Percentiles rank a stretch among this genome's conserved stretches.
Conservation (phyloP, 139 green algal species). For the Pycnococcus provasolii region DNA sequence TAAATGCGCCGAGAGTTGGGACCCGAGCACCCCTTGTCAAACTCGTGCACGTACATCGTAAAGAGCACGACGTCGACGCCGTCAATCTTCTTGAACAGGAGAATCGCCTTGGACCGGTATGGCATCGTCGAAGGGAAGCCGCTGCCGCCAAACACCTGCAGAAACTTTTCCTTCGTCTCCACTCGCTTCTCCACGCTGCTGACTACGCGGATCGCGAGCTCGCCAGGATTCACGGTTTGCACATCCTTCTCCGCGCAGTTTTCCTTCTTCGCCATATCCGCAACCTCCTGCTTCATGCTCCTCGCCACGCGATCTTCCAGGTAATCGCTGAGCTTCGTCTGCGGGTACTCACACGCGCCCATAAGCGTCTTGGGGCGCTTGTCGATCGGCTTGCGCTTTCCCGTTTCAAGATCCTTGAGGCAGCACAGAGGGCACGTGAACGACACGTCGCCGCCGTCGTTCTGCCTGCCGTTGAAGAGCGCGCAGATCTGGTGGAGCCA, state of each 20-base stretch:
- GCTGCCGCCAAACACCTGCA: constrained; percentile 54
- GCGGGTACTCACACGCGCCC: constrained; percentile 70
- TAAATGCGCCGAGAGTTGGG: constrained; percentile 81
- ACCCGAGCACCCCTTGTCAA: constrained; percentile 59
- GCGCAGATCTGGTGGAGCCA: constrained; percentile 97
- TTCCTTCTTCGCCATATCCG: constrained; percentile 31
- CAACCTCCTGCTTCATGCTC: constrained; percentile 39
- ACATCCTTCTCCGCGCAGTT: constrained; percentile 46
- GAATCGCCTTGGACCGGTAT: constrained; percentile 86
- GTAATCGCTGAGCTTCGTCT: constrained; percentile 56
- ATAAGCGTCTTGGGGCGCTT: constrained; percentile 78
- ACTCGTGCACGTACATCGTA: constrained; percentile 95
- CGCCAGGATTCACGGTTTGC: constrained; percentile 32
- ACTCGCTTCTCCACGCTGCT: constrained; percentile 83
- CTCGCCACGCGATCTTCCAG: constrained; percentile 46
- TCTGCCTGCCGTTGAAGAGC: constrained; percentile 90
- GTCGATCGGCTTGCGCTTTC: constrained; percentile 17
- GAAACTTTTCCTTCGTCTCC: constrained; percentile 71
- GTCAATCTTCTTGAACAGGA: constrained; percentile 86
- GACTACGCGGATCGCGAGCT: constrained; percentile 82
- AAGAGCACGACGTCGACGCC: constrained; percentile 89
- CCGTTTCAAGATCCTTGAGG: constrained; percentile 38
- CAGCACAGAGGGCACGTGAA: constrained; percentile 91
- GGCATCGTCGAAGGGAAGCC: constrained; percentile 61
- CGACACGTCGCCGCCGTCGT: constrained; percentile 62